These are phyloP conservation scores for Xerocomellus chrysenteron DNA, from an alignment of 768 basidiomycete genomes.

Conservation along the genomic window DNA sequence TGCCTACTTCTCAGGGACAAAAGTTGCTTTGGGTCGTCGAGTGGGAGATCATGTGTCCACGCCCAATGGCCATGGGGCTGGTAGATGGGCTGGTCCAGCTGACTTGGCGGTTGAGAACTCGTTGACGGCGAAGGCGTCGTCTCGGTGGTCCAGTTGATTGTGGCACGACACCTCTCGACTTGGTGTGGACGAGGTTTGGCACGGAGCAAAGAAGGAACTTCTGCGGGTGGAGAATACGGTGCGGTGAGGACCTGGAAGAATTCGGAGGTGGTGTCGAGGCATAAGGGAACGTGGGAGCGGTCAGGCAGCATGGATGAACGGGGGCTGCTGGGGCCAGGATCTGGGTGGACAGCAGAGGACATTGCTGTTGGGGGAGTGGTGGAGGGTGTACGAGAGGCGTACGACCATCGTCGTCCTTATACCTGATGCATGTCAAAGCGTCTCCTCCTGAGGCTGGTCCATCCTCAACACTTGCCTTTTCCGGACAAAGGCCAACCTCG, in stretches of 20 bases:
- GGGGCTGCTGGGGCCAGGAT: conserved; percentile 22
- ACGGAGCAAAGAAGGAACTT: conserved; percentile 2
- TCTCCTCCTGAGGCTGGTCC: conserved; percentile 4
- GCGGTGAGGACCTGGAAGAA: conserved; percentile 33
- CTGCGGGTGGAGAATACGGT: conserved; percentile 18
- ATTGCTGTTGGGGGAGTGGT: conserved; percentile 7
- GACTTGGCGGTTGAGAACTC: conserved; percentile 1
- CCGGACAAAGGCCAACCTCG: conserved; percentile 25
- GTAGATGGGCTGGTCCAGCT: conserved; percentile 26
- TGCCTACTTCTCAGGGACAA: conserved; percentile 26
- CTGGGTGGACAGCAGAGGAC: conserved; percentile 8
- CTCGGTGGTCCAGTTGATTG: conserved; percentile 28
- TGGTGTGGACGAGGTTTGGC: conserved; percentile 20
- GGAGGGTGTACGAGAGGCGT: not conserved
- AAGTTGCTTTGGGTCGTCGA: conserved; percentile 29
- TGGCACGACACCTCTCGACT: conserved; percentile 24
- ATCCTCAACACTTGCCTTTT: conserved; percentile 37
- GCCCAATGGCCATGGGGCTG: conserved; percentile 33
- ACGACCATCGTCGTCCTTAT: conserved; percentile 24
- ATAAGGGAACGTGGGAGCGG: conserved; percentile 10
- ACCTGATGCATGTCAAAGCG: conserved; percentile 31
- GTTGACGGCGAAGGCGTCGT: not conserved
- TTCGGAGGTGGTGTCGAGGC: conserved; percentile 25
- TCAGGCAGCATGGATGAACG: conserved; percentile 10
- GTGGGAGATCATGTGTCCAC: conserved; percentile 29